Evolutionary conservation across 2,329 filamentous ascomycete genomes (phyloP), one percentile per base, ranked within the genome.

Genomic region (Hortaea sp.): DNA sequence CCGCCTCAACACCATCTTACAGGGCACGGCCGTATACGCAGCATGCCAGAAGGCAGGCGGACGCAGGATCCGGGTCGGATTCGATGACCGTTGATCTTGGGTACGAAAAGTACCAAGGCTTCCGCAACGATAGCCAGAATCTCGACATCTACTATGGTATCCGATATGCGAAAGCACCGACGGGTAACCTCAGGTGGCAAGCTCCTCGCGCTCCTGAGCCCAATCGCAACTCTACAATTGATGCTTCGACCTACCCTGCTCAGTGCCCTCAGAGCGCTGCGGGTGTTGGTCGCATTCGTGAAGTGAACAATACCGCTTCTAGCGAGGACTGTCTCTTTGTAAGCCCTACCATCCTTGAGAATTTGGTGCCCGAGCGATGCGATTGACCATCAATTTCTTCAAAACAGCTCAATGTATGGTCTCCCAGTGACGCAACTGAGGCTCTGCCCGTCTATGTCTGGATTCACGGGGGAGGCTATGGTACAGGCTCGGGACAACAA

Each of bases 401-500:
- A 20, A 64, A 10, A 50, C 48, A 44, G 46, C 39, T 48, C 31
- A 53, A 55, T 30, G 49, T 55, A 11, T 53, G 44, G 41, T 50
- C 60, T 3, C 63, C 66, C 11, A 52, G 52, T n/a, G 60, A 64
- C 47, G 63, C 62, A 1, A 60, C 56, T 5, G 49, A 55, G 9
- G 39, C 41, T 9, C 53, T 69, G 6, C 67, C 67, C 1, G 67
- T 69, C 6, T 49, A 68, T 11, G 53, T 69, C 32, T 70, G 61
- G 60, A 68, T 70, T 47, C 66, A 64, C 42, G 53, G 64, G 40
- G 66, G 66, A 20, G 63, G 65, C 0, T 69, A 68, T 58, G 68
- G 62, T 29, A 50, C 45, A 37, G 69, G 63, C 30, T 58, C 62
- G 55, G 72, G 65, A 1, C 49, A 48, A 5, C 57, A 66, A 37